phyloP scores from a whole-genome alignment of 2,329 filamentous ascomycete species.

The Fonsecaea erecta region DNA sequence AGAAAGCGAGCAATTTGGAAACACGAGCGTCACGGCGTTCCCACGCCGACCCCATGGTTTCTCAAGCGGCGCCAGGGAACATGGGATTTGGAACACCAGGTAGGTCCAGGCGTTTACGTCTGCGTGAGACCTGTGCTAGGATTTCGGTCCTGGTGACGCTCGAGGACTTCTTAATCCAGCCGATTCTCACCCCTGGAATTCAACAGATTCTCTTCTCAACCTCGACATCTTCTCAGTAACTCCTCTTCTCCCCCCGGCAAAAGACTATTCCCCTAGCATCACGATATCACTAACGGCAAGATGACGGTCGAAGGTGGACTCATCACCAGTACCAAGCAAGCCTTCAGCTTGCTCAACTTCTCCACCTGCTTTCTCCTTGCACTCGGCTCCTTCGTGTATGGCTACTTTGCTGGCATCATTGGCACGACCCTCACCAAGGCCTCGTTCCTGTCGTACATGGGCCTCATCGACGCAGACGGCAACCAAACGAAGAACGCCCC shows the following conservation, averaged over 20 bases:
- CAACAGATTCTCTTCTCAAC: not conserved
- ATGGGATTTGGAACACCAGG: not conserved
- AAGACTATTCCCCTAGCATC: not conserved
- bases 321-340: not conserved
- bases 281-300: not conserved
- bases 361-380: not conserved
- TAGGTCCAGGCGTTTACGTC: not conserved
- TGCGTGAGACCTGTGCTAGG: not conserved
- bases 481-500: not conserved
- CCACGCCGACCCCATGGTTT: no score
- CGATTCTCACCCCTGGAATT: not conserved
- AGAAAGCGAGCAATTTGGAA: not conserved
- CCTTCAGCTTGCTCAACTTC: conserved; percentile 5
- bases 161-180: not conserved
- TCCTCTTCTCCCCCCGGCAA: not conserved
- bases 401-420: conserved; percentile 23
- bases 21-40: not conserved
- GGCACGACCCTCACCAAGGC: conserved; percentile 17
- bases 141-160: not conserved
- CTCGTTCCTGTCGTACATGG: conserved; percentile 18
- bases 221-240: not conserved
- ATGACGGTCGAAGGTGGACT: not conserved
- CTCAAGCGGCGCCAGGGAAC: no score
- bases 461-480: conserved; percentile 15
- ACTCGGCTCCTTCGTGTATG: not conserved